Evolutionary conservation across 352 stramenopile species (phyloP), one percentile per base, ranked within the genome.

Genomic region (Saprolegnia parasitica): DNA sequence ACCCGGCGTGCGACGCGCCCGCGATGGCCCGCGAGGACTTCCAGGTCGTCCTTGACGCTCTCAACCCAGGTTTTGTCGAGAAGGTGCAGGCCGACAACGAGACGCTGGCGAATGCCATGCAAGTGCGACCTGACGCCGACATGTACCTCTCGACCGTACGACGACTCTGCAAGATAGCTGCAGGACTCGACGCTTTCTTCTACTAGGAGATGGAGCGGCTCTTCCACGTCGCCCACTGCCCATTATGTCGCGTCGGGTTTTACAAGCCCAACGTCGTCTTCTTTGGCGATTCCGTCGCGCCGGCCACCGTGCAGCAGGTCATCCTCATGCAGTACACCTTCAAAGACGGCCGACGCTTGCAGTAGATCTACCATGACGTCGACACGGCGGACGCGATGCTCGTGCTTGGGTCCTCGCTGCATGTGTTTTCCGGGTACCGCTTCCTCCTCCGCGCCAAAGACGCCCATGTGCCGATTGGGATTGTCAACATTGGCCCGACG

Each of bases 241-340:
- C 58, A 10, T 40, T 55, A 0, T 67, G 58, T 32, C 35, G 42
- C n/a, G 18, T 40, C 8, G 58, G 39, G 11, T 81, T 95, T 46
- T 76, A 92, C 57, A 96, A 95, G 75, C 89, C 89, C 0, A 84
- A 90, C 65, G 95, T 99, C 45, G 94, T 99, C 6, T 99, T 99
- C 74, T 99, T 99, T 76, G 96, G 97, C 5, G 97, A 98, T 71
- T 95, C 89, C 65, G 95, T 99, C 73, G 93, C 95, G 0, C 76
- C 74, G 18, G 60, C 79, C 37, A 84, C 90, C 10, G 90, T 97
- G 13, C 76, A 85, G 6, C 73, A 81, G 56, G 88, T 57, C 62
- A 21, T 10, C 20, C 35, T 87, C 84, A 39, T 68, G 90, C 37
- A 49, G 73, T n/a, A n/a, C 71, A 4, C 42, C 20, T 55, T 66